Evolutionary conservation across 2,329 filamentous ascomycete species (phyloP).

Genomic region (Podosphaera leucotricha): DNA sequence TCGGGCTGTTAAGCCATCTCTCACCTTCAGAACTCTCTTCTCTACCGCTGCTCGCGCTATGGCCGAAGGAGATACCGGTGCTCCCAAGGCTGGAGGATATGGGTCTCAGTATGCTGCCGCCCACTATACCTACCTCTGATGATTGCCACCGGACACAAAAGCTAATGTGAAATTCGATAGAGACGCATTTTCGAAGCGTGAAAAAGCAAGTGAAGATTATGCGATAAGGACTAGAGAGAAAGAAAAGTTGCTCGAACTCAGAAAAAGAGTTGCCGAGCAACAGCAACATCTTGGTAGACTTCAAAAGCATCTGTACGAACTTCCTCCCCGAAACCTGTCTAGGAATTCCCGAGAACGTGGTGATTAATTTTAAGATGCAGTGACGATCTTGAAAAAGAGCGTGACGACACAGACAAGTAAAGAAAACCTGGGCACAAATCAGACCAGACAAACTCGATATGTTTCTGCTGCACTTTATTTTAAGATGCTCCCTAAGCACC

Average conservation of each 20-base stretch:
- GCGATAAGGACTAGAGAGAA: slow-evolving; percentile 73
- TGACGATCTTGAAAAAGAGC: slow-evolving; percentile 49
- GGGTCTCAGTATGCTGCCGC: slow-evolving; percentile 6
- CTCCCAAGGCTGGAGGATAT: slow-evolving; percentile 7
- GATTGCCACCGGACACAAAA: not conserved
- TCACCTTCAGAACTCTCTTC: slow-evolving; percentile 34
- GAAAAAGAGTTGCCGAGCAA: slow-evolving; percentile 51
- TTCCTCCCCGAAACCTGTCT: not conserved
- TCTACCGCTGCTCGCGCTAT: slow-evolving; percentile 22
- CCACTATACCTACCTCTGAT: too few relatives aligned
- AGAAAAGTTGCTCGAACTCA: slow-evolving; percentile 65
- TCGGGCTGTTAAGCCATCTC: slow-evolving; percentile 24
- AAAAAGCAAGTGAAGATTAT: slow-evolving; percentile 64
- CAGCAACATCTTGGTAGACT: slow-evolving; percentile 66
- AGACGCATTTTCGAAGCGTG: slow-evolving; percentile 80
- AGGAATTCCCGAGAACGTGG: not conserved
- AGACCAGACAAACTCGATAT: too few relatives aligned
- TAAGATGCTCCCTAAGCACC: too few relatives aligned
- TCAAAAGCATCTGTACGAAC: slow-evolving; percentile 59
- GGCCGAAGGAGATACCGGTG: slow-evolving; percentile 36
- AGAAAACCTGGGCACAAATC: too few relatives aligned
- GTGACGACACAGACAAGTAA: too few relatives aligned
- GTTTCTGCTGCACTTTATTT: too few relatives aligned
- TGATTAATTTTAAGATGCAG: slow-evolving; percentile 21
- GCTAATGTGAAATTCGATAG: slow-evolving; percentile 23